Base-by-base conservation (phyloP, 139 green algal species). In the Tetraselmis chui region DNA sequence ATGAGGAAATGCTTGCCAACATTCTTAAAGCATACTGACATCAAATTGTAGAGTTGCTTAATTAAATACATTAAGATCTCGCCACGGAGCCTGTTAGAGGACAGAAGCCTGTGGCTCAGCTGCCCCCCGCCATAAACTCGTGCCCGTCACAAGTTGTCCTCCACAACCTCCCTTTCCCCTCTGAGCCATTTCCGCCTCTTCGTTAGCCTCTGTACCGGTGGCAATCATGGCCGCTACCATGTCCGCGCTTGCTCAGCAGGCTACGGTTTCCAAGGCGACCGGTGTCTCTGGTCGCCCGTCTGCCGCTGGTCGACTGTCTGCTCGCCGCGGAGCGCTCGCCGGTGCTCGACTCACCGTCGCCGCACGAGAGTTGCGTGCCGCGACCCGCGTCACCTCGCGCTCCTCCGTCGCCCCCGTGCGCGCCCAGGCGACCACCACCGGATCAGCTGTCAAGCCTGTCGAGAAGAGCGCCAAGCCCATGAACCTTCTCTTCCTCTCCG, bases 401-500 rank as follows among this genome's bases (percentile, higher is more conserved):
- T 67, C 45, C 11, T 5, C 45, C 11, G 11, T 18, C 18, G 45
- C 45, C 45, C 11, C 18, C 45, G 11, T 18, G 11, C 45, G 45
- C 11, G 45, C 45, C 45, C 11, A 67, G 45, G 45, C 45, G 11
- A 67, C 5, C 11, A 25, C 45, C 45, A 67, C 45, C 28, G 27
- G 28, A 22, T 28, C 76, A 2, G 76, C 28, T 2, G 76, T 32
- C 5, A 32, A 31, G 27, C 28, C 76, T 22, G 28, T 82, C 67
- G 76, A 28, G 78, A 86, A 77, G 83, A 32, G 26, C 59, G 27
- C 31, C 30, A 83, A 22, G 29, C 78, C 83, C 27, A 88, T 91
- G 89, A 89, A 93, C 78, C 81, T 93, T 77, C 88, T 93, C 28
- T 93, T 95, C 83, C 85, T 92, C 1, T 87, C 86, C 23, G 83